phyloP scores from a whole-genome alignment of 805 yeast genomes.

The Yamadazyma paraphyllophila region DNA sequence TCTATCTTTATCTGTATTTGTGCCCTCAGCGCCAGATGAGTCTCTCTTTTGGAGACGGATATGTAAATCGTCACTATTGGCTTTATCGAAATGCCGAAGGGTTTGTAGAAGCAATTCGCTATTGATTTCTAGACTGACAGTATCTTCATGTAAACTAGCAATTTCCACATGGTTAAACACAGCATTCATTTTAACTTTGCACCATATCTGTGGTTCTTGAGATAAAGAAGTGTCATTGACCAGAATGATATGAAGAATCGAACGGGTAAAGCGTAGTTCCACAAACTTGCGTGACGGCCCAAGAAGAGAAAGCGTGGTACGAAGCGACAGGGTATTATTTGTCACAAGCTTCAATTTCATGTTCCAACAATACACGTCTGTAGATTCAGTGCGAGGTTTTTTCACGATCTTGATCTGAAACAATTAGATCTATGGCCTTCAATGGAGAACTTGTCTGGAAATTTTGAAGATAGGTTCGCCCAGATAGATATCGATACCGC shows the following conservation, averaged over 20 bases:
- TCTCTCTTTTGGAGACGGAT: slow-evolving; percentile 51
- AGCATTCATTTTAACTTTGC: slow-evolving; percentile 45
- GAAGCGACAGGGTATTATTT: slow-evolving; percentile 5
- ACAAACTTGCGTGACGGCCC: slow-evolving; percentile 26
- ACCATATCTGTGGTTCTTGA: slow-evolving; percentile 68
- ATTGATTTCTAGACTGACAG: slow-evolving; percentile 60
- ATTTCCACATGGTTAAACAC: slow-evolving; percentile 52
- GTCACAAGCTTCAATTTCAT: slow-evolving; percentile 15
- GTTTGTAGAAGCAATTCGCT: slow-evolving; percentile 60
- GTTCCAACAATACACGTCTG: neutral
- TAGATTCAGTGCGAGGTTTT: neutral
- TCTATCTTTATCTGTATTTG: slow-evolving; percentile 26
- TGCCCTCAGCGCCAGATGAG: slow-evolving; percentile 20
- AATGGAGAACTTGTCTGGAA: slow-evolving; percentile 7
- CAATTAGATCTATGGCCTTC: neutral
- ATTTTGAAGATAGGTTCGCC: slow-evolving; percentile 14
- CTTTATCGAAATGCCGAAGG: slow-evolving; percentile 52
- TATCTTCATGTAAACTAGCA: slow-evolving; percentile 50
- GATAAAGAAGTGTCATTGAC: slow-evolving; percentile 34
- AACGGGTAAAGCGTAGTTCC: slow-evolving; percentile 53
- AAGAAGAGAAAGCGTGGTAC: slow-evolving; percentile 8
- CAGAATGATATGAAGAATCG: slow-evolving; percentile 50
- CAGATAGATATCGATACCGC: slow-evolving; percentile 9
- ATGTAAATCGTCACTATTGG: slow-evolving; percentile 49
- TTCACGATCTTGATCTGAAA: neutral